Percentiles rank a stretch among this genome's conserved stretches.
phyloP scores from a whole-genome alignment of 495 filamentous ascomycete species.

The Sabuloglossum arenarium region DNA sequence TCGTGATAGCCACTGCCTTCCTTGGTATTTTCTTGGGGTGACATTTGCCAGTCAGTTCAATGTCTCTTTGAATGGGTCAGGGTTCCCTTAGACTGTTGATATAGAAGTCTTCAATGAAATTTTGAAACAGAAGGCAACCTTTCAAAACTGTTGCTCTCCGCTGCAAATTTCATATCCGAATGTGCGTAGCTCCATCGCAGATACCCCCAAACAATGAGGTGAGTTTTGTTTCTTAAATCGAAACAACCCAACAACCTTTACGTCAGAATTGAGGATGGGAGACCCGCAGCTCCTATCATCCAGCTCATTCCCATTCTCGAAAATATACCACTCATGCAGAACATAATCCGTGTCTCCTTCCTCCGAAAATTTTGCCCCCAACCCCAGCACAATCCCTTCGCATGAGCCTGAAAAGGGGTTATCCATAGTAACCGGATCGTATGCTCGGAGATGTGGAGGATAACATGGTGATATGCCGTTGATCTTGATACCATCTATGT shows the following conservation, averaged over 20 bases:
- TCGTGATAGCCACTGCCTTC: too few species aligned
- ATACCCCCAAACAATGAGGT: neutral
- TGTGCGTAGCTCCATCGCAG: slow-evolving; percentile 3
- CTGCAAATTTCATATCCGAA: slow-evolving; percentile 4
- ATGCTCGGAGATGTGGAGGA: slow-evolving; percentile 1
- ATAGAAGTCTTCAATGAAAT: slow-evolving; percentile 9
- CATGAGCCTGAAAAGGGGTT: slow-evolving; percentile 6
- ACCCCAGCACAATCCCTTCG: neutral
- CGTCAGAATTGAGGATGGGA: slow-evolving; percentile 2
- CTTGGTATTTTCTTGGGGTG: too few species aligned
- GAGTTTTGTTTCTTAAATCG: slow-evolving; percentile 4
- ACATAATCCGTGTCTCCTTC: slow-evolving; percentile 1
- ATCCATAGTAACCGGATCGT: slow-evolving; percentile 4
- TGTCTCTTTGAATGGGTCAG: neutral
- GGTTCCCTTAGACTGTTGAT: slow-evolving; percentile 2
- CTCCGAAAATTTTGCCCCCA: neutral
- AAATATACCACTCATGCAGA: slow-evolving; percentile 1
- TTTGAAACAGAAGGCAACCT: neutral
- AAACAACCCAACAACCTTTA: slow-evolving; percentile 3
- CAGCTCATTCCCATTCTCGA: slow-evolving; percentile 2
- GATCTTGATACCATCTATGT: neutral
- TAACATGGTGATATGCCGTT: slow-evolving; percentile 1
- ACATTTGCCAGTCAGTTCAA: too few species aligned
- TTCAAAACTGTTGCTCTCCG: neutral
- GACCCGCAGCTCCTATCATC: slow-evolving; percentile 4